A percentile compares a stretch with the other conserved stretches of the same genome.
Conservation (phyloP, 805 yeast species). For the Candida parachauliodes region DNA sequence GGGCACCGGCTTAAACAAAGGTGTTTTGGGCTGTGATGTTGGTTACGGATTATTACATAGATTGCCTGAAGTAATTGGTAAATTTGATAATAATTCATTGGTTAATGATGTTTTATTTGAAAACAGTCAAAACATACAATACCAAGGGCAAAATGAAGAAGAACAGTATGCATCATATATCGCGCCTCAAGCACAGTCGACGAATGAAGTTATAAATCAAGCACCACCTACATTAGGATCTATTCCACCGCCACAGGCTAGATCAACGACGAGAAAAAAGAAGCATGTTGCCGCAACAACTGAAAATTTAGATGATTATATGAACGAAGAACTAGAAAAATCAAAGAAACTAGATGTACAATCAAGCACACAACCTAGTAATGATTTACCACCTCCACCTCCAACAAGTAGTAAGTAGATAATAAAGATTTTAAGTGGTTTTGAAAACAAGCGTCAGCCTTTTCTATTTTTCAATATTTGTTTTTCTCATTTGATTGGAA, state of each 20-base stretch:
- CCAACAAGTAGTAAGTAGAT: no score
- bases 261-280: constrained; percentile 23
- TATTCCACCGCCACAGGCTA: constrained; percentile 17
- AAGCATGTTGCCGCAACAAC: constrained; percentile 21
- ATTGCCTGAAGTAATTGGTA: constrained; percentile 64
- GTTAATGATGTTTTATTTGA: constrained; percentile 35
- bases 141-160: constrained; percentile 9
- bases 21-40: constrained; percentile 88
- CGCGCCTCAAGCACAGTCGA: constrained; percentile 6
- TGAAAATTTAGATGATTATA: constrained; percentile 32
- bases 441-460: no score
- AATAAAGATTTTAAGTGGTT: no score
- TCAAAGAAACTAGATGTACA: constrained; percentile 33
- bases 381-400: constrained; percentile 20
- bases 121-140: constrained; percentile 17
- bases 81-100: constrained; percentile 38
- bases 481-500: no score
- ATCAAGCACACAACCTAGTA: constrained; percentile 5
- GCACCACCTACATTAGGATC: constrained; percentile 13
- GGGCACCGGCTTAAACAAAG: constrained; percentile 63
- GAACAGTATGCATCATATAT: constrained; percentile 1
- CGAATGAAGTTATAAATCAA: constrained; percentile 9
- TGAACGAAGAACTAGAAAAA: constrained; percentile 42
- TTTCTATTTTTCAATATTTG: no score
- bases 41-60: constrained; percentile 90